A percentile compares a stretch with the other conserved stretches of the same genome.
Conservation (phyloP, 768 basidiomycete genomes). For the Megacollybia marginata region DNA sequence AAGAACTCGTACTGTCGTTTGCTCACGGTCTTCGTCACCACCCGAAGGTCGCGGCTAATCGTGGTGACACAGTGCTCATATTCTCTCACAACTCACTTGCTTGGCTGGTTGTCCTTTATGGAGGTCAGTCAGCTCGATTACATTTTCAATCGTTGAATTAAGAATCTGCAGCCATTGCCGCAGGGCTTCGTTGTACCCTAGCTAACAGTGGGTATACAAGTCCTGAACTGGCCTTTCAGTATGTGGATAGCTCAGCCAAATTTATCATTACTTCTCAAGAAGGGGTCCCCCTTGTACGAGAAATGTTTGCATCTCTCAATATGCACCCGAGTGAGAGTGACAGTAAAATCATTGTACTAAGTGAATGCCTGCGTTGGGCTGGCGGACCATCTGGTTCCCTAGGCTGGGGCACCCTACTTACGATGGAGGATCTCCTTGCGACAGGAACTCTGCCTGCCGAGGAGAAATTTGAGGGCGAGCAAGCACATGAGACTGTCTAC, state of each 20-base stretch:
- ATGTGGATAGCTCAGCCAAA: slow-evolving; percentile 56
- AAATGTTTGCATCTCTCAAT: slow-evolving; percentile 48
- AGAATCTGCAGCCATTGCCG: slow-evolving; percentile 29
- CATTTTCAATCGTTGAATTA: neutral
- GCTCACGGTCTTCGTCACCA: slow-evolving; percentile 35
- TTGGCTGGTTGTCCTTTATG: slow-evolving; percentile 41
- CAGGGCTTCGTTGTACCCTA: slow-evolving; percentile 42
- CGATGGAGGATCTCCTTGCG: slow-evolving; percentile 42
- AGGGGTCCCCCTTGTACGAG: slow-evolving; percentile 43
- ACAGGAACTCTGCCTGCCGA: slow-evolving; percentile 43
- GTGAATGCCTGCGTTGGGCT: slow-evolving; percentile 40
- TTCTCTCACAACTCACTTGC: slow-evolving; percentile 48
- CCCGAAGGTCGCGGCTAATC: slow-evolving; percentile 17
- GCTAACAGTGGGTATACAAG: slow-evolving; percentile 49
- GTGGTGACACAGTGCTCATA: slow-evolving; percentile 40
- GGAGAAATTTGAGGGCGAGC: slow-evolving; percentile 29
- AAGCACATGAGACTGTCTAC: neutral
- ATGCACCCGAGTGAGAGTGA: slow-evolving; percentile 21
- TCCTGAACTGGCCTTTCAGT: slow-evolving; percentile 51
- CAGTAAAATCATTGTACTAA: slow-evolving; percentile 47
- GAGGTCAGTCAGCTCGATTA: slow-evolving; percentile 4
- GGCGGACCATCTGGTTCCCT: slow-evolving; percentile 24
- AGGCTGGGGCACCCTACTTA: slow-evolving; percentile 22
- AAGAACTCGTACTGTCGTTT: slow-evolving; percentile 36
- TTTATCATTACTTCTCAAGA: slow-evolving; percentile 61